Evolutionary conservation across 106 monocot species (phyloP).

Genomic region (Dendrobium nobile): DNA sequence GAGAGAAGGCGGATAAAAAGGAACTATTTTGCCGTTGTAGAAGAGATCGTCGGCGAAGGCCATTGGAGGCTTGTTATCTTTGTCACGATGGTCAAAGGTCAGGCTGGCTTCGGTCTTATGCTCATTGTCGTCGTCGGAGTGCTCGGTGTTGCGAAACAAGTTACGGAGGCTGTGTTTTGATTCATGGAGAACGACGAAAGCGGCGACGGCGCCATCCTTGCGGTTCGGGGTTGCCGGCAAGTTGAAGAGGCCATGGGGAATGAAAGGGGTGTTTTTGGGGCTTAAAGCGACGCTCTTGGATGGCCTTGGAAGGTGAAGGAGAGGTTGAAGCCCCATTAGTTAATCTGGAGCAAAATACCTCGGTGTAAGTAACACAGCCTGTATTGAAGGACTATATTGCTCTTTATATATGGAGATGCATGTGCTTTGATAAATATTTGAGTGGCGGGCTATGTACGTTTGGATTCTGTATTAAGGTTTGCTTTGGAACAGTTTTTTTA

Average conservation of each 20-base stretch:
- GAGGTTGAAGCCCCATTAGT: not conserved
- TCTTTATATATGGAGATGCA: no score
- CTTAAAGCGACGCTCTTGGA: not conserved
- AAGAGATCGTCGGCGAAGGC: constrained; percentile 7
- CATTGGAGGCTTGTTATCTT: not conserved
- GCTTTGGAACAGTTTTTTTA: no score
- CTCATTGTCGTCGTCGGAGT: not conserved
- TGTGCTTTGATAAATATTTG: no score
- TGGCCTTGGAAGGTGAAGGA: not conserved
- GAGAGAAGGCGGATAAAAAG: not conserved
- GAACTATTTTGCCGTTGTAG: not conserved
- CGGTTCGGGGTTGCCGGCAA: not conserved
- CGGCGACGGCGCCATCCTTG: not conserved
- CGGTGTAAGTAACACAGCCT: no score
- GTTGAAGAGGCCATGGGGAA: not conserved
- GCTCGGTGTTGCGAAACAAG: not conserved
- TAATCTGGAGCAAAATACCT: no score
- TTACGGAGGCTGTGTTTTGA: not conserved
- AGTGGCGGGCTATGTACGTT: no score
- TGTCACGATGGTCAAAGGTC: not conserved
- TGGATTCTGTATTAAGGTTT: no score
- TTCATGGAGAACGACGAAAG: not conserved
- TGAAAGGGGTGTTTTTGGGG: not conserved
- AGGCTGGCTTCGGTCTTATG: not conserved
- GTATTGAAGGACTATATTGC: no score